A percentile compares a stretch with the other conserved stretches of the same genome.
Evolutionary conservation across 2,329 filamentous ascomycete species (phyloP).

Genomic region (Arthrobotrys sphaeroides): DNA sequence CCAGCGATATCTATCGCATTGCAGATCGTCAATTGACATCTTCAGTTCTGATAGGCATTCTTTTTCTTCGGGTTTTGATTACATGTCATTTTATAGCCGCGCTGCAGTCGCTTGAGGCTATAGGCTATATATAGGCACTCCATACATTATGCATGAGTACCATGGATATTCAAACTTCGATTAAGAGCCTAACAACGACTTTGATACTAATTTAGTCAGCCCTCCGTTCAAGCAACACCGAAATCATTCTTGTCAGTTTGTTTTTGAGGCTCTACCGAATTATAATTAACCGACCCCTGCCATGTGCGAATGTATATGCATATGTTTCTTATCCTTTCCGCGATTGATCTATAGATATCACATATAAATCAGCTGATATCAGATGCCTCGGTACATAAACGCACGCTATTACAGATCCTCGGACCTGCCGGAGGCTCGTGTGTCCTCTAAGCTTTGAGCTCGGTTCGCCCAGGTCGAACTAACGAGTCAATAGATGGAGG

Average conservation of each 20-base stretch:
- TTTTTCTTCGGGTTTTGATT: neutral
- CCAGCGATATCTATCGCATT: slow-evolving; percentile 1
- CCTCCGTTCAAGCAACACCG: neutral
- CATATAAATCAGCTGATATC: too few species aligned
- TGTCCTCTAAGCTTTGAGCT: too few species aligned
- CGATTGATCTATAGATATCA: too few species aligned
- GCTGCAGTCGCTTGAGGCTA: neutral
- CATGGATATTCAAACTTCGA: neutral
- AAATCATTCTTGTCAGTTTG: neutral
- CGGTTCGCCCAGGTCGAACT: too few species aligned
- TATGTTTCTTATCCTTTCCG: too few species aligned
- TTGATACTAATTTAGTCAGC: neutral
- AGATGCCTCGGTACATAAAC: too few species aligned
- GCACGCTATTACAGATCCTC: too few species aligned
- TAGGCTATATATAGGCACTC: slow-evolving; percentile 3
- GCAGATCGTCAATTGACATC: neutral
- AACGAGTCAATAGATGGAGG: too few species aligned
- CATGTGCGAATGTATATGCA: too few species aligned
- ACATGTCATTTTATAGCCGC: slow-evolving; percentile 7
- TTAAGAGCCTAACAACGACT: neutral
- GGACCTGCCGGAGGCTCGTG: too few species aligned
- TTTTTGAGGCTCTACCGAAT: too few species aligned
- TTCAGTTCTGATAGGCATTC: neutral
- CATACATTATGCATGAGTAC: neutral
- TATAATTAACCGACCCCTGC: too few species aligned